These are phyloP conservation scores for Globisporangium spiculum DNA, from an alignment of 352 stramenopile genomes.

Conservation along the genomic window DNA sequence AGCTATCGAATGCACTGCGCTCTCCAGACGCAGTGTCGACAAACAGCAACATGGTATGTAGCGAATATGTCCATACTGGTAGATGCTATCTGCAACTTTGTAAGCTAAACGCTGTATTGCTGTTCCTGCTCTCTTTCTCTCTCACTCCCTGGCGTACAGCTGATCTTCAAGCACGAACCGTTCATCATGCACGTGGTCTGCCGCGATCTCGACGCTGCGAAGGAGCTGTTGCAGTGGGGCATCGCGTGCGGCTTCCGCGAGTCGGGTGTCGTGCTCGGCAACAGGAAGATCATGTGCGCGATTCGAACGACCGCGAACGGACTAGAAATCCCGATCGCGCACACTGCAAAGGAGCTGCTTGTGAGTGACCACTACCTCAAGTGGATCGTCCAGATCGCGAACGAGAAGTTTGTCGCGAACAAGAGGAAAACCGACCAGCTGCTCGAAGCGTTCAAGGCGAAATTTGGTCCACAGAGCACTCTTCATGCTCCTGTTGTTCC, in stretches of 20 bases:
- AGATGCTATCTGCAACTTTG: no score
- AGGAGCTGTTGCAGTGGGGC: slow-evolving; percentile 80
- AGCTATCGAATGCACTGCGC: slow-evolving; percentile 54
- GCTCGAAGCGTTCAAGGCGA: slow-evolving; percentile 49
- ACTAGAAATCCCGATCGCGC: slow-evolving; percentile 85
- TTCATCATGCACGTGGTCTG: slow-evolving; percentile 93
- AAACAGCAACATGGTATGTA: slow-evolving; percentile 65
- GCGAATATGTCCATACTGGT: not conserved
- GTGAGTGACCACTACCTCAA: slow-evolving; percentile 65
- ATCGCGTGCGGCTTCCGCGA: slow-evolving; percentile 85
- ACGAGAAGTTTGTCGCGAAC: slow-evolving; percentile 84
- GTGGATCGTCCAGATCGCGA: slow-evolving; percentile 78
- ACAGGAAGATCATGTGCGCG: slow-evolving; percentile 88
- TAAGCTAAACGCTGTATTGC: not conserved
- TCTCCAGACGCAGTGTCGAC: slow-evolving; percentile 27
- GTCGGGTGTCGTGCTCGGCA: slow-evolving; percentile 85
- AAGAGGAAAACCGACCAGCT: slow-evolving; percentile 70
- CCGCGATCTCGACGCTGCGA: slow-evolving; percentile 69
- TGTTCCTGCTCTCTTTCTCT: not conserved
- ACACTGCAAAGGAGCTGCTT: slow-evolving; percentile 42
- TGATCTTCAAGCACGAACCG: slow-evolving; percentile 90
- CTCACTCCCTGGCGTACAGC: slow-evolving; percentile 15
- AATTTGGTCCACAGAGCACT: slow-evolving; percentile 22
- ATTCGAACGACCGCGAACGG: slow-evolving; percentile 87
- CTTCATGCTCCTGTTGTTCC: not conserved